Evolutionary conservation across 331 rosid genomes (phyloP).

Genomic region (Rhamnella rubrinervis): DNA sequence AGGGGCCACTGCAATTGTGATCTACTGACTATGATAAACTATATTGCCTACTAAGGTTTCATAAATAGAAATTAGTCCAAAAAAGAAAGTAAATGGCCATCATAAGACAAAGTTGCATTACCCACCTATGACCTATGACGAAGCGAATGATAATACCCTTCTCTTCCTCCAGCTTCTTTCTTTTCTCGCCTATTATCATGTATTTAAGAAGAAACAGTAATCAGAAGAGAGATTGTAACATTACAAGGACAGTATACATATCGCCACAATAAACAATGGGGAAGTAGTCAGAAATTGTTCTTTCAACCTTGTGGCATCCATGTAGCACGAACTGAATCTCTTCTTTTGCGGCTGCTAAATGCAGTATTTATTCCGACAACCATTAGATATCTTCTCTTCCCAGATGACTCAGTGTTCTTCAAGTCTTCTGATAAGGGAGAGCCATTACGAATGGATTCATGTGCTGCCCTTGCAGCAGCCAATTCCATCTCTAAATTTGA

Average conservation of each 20-base stretch:
- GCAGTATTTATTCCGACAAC: conserved; percentile 93
- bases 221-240: conserved; percentile 24
- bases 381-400: conserved; percentile 72
- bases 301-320: conserved; percentile 92
- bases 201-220: conserved; percentile 33
- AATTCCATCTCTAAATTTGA: conserved; percentile 89
- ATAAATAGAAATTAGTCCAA: too few relatives aligned
- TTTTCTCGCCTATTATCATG: conserved; percentile 74
- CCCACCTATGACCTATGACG: conserved; percentile 95
- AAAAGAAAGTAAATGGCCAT: too few relatives aligned
- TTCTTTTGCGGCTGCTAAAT: conserved; percentile 94
- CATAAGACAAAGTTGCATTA: neutral
- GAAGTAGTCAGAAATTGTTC: neutral
- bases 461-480: conserved; percentile 85
- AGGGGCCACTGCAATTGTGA: too few relatives aligned
- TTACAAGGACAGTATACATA: neutral
- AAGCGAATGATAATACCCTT: conserved; percentile 91
- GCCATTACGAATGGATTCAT: conserved; percentile 67
- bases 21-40: too few relatives aligned
- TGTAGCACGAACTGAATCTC: conserved; percentile 91
- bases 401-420: conserved; percentile 38
- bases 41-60: too few relatives aligned
- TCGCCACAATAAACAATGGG: neutral
- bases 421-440: conserved; percentile 62
- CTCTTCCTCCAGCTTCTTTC: conserved; percentile 95